Conservation (phyloP, 352 stramenopile species). For the Achlya hypogyna region DNA sequence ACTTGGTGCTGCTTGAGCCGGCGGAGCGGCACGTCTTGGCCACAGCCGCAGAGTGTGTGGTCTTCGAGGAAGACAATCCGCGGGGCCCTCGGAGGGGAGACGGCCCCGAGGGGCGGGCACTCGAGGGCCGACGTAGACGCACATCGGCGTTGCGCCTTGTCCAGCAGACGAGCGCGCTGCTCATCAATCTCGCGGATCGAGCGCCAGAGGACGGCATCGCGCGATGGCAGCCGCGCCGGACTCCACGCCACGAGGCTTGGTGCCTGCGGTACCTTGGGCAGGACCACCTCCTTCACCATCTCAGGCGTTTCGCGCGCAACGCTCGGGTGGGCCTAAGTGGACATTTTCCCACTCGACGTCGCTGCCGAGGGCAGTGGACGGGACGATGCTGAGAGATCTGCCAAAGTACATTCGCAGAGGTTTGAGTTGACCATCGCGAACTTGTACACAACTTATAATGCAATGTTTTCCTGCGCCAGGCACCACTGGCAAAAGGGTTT, state of each 20-base stretch:
- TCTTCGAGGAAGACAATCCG: slow-evolving; percentile 21
- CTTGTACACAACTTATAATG: too few species aligned
- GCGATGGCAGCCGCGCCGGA: not conserved
- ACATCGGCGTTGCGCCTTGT: slow-evolving; percentile 14
- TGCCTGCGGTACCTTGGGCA: not conserved
- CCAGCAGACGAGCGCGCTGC: slow-evolving; percentile 7
- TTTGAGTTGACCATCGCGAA: too few species aligned
- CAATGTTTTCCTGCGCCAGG: too few species aligned
- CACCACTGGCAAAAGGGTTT: too few species aligned
- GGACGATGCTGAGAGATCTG: too few species aligned
- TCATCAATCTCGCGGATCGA: slow-evolving; percentile 13
- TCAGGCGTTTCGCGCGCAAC: too few species aligned
- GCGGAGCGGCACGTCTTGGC: slow-evolving; percentile 34
- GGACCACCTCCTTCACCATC: too few species aligned
- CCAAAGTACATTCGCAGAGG: too few species aligned
- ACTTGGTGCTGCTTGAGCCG: slow-evolving; percentile 30
- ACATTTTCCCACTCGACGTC: too few species aligned
- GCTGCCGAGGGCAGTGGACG: too few species aligned
- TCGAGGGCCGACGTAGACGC: slow-evolving; percentile 1
- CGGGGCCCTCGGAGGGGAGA: not conserved
- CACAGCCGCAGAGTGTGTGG: slow-evolving; percentile 39
- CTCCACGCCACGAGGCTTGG: not conserved
- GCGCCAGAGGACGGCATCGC: not conserved
- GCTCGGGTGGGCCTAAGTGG: too few species aligned
- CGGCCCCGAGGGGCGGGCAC: not conserved